Evolutionary conservation across 148 eudicot genomes (phyloP), one percentile per base, ranked within the genome.

Genomic region (Suaeda aralocaspica): DNA sequence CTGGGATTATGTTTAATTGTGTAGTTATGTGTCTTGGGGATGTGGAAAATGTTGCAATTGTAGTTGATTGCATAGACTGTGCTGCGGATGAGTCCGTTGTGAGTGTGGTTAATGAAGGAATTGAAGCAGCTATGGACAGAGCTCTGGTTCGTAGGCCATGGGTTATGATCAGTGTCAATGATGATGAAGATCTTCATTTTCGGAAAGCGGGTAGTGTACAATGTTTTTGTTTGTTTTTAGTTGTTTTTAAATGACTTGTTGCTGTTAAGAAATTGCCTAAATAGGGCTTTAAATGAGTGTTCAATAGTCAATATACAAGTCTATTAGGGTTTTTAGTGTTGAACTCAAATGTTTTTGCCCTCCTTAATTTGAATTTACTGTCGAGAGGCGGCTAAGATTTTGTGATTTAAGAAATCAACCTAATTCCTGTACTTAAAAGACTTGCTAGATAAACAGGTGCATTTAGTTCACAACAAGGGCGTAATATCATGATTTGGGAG

Each of bases 1-100:
- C 30, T 42, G 58, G 61, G 18, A 9, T 22, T 34, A 61, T 53
- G 63, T 58, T 36, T 24, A 8, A 8, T 45, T 21, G 3, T 68
- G 0, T 14, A 45, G n/a, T n/a, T n/a, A n/a, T n/a, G n/a, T n/a
- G n/a, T n/a, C n/a, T n/a, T n/a, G n/a, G n/a, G n/a, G n/a, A 4
- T 9, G 39, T 15, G 36, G 66, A 29, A 14, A 10, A 28, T 59
- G 49, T 19, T 56, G 69, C 58, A 63, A 39, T 68, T 73, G 69
- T 69, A 92, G 98, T 92, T 86, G 98, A 92, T 80, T 92, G 98
- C 81, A 92, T 92, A 74, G 98, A 88, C 68, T 92, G 96, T 83
- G 98, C 98, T 42, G 96, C 98, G n/a, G 98, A 92, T 82, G 96
- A 77, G 12, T 78, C 98, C 0, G 98, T 90, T 64, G 89, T 92